These are phyloP conservation scores for Monocercomonoides exilis DNA, from an alignment of 78 protist genomes.

Conservation along the genomic window DNA sequence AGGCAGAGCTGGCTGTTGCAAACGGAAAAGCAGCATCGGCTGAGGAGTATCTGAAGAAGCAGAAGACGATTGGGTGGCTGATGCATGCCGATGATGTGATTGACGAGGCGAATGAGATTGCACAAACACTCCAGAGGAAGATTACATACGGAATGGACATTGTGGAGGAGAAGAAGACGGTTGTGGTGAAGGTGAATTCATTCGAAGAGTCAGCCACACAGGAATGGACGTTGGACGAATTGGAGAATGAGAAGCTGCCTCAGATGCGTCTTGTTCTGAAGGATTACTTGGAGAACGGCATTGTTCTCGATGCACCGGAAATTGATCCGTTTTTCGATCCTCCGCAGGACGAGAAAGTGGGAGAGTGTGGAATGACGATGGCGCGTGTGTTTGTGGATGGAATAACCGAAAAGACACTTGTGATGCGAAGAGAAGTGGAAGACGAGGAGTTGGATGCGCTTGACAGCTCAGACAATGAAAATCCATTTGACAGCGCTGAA, in stretches of 20 bases:
- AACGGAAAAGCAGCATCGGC: not conserved
- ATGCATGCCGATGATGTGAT: conserved; percentile 1
- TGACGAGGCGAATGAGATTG: conserved; percentile 19
- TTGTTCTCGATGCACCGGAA: not conserved
- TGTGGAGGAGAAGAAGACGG: not conserved
- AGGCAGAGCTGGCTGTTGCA: not conserved
- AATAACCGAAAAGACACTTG: not conserved
- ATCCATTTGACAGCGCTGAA: too few species aligned
- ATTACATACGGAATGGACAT: not conserved
- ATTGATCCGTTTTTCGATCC: not conserved
- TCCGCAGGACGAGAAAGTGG: not conserved
- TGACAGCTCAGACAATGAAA: not conserved
- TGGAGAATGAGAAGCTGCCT: not conserved
- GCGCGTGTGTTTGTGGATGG: not conserved
- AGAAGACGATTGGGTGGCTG: not conserved
- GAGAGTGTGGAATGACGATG: not conserved
- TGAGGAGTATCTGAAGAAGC: not conserved
- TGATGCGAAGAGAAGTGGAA: not conserved
- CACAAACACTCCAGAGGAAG: not conserved
- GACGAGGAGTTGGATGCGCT: not conserved
- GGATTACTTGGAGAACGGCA: not conserved
- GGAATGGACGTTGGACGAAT: not conserved
- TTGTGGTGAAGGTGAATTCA: not conserved
- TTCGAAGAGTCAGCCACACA: not conserved
- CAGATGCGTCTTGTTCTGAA: not conserved